Percentiles rank a stretch among this genome's conserved stretches.
Conservation (phyloP, 495 filamentous ascomycete species). For the Penicillium cataractarum region DNA sequence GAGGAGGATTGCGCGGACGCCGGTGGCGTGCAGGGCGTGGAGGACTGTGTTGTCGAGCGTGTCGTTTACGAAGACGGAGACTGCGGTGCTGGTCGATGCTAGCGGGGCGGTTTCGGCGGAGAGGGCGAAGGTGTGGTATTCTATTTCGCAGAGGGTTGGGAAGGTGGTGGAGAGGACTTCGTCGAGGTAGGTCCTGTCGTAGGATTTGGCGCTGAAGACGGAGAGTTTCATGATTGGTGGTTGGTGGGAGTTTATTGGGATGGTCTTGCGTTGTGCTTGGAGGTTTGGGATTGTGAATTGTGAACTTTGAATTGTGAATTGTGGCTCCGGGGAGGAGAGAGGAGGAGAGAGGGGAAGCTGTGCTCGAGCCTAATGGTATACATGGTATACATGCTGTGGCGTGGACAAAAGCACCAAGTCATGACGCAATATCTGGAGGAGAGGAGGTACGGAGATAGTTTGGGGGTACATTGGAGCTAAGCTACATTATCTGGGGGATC, state of each 20-base stretch:
- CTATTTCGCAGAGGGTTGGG: conserved; percentile 39
- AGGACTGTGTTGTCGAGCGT: conserved; percentile 55
- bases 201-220: conserved; percentile 65
- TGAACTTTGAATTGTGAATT: neutral
- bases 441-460: neutral
- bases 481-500: no score
- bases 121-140: conserved; percentile 61
- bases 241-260: neutral
- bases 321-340: neutral
- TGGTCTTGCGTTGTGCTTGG: neutral
- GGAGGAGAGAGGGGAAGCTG: neutral
- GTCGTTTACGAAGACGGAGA: conserved; percentile 78
- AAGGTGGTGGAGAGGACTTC: conserved; percentile 29
- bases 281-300: no score
- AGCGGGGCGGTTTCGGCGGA: conserved; percentile 59
- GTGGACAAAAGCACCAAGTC: conserved; percentile 9
- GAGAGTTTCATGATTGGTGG: conserved; percentile 55
- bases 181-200: conserved; percentile 58
- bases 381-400: neutral
- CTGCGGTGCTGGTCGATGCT: conserved; percentile 55
- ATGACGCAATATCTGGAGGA: conserved; percentile 13
- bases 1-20: conserved; percentile 61
- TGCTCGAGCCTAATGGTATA: neutral
- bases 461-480: neutral
- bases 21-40: conserved; percentile 45